phyloP scores from a whole-genome alignment of 441 rosid genomes.

The Breynia disticha region DNA sequence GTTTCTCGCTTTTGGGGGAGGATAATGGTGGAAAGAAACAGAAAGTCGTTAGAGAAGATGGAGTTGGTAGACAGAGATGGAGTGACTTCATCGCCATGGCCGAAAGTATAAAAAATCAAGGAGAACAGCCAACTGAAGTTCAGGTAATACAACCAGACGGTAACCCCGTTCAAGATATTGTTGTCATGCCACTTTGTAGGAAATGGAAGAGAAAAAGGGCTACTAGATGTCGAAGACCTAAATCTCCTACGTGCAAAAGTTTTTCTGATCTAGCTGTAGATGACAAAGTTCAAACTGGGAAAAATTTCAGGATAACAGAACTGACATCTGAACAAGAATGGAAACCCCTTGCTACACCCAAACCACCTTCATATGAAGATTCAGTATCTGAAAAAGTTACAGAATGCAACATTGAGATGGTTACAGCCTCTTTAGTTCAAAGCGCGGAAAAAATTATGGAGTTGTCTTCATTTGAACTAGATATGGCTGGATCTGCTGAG shows the following conservation, averaged over 20 bases:
- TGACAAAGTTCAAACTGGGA: conserved; percentile 15
- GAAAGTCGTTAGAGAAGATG: conserved; percentile 14
- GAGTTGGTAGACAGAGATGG: conserved; percentile 12
- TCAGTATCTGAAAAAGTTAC: conserved; percentile 15
- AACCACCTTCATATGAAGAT: conserved; percentile 16
- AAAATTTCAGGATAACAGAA: conserved; percentile 16
- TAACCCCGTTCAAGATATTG: conserved; percentile 14
- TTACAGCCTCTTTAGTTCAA: conserved; percentile 12
- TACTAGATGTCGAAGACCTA: conserved; percentile 25
- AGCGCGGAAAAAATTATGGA: conserved; percentile 14
- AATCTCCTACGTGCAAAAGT: conserved; percentile 13
- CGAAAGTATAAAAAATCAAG: conserved; percentile 17
- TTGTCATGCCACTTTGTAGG: conserved; percentile 15
- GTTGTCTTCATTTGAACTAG: conserved; percentile 13
- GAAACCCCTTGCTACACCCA: conserved; percentile 9
- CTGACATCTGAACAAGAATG: conserved; percentile 16
- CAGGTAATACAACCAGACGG: conserved; percentile 15
- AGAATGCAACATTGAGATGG: conserved; percentile 13
- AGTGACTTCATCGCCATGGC: conserved; percentile 8
- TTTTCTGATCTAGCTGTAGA: conserved; percentile 17
- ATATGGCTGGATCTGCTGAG: conserved; percentile 22
- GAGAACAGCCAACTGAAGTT: conserved; percentile 16
- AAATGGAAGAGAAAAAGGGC: conserved; percentile 35
- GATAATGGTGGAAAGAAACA: conserved; percentile 24
- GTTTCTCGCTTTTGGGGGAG: conserved; percentile 30